These are phyloP conservation scores for Casaregolazyma lundiana DNA, from an alignment of 1,139 yeast species.

Conservation along the genomic window DNA sequence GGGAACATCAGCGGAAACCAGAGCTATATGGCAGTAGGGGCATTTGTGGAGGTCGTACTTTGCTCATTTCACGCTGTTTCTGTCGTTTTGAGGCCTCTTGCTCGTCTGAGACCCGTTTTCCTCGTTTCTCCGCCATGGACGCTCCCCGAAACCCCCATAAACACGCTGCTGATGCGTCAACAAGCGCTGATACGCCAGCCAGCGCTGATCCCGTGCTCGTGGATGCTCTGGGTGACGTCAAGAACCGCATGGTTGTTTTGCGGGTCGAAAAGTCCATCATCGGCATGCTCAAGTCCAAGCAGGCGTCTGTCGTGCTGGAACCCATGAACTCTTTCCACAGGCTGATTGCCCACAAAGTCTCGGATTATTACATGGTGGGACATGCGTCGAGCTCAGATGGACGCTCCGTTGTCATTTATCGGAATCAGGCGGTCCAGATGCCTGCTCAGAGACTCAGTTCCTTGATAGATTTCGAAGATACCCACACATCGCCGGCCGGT, in stretches of 20 bases:
- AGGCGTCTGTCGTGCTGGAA: conserved; percentile 43
- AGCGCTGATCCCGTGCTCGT: conserved; percentile 30
- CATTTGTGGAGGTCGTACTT: background rate
- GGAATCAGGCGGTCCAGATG: conserved; percentile 9
- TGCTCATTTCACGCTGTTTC: too few species aligned
- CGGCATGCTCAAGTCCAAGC: conserved; percentile 32
- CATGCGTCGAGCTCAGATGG: conserved; percentile 48
- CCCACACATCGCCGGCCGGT: background rate
- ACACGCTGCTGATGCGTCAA: too few species aligned
- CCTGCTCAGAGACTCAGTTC: conserved; percentile 2
- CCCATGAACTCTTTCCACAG: conserved; percentile 65
- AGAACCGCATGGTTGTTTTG: conserved; percentile 49
- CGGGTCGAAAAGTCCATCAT: conserved; percentile 48
- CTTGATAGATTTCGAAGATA: background rate
- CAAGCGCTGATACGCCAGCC: too few species aligned
- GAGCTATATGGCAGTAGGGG: background rate
- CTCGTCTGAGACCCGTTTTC: too few species aligned
- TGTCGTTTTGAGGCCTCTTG: too few species aligned
- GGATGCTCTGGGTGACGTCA: conserved; percentile 44
- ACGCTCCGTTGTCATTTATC: conserved; percentile 41
- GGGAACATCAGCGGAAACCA: too few species aligned
- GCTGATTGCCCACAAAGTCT: conserved; percentile 60
- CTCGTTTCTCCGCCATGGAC: too few species aligned
- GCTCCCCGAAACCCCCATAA: too few species aligned
- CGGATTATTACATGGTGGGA: conserved; percentile 59